Conservation (phyloP, 73 alveolate genomes). For the Paramecium biaurelia region DNA sequence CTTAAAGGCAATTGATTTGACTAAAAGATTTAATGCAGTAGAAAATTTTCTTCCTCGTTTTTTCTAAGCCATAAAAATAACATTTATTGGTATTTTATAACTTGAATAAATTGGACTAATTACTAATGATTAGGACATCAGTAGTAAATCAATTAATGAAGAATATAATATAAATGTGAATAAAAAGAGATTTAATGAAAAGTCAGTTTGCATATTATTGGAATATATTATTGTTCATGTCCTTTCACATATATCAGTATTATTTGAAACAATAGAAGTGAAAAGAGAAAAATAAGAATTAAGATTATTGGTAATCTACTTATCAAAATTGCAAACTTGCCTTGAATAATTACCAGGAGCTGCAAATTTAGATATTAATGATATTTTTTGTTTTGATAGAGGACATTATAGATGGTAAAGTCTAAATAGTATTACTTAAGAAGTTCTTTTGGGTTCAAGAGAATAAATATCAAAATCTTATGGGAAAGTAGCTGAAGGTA, state of each 20-base stretch:
- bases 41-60: background rate
- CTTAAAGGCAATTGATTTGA: background rate
- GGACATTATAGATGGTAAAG: background rate
- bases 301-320: background rate
- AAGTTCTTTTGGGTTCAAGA: background rate
- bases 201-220: background rate
- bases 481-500: conserved; percentile 45
- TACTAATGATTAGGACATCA: background rate
- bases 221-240: background rate
- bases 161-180: background rate
- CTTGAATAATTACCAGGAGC: conserved; percentile 9
- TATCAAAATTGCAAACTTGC: conserved; percentile 30
- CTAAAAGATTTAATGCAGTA: background rate
- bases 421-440: background rate
- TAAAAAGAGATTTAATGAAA: background rate
- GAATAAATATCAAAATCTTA: conserved; percentile 26
- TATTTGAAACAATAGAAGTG: background rate
- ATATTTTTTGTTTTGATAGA: conserved; percentile 1
- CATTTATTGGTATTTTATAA: background rate
- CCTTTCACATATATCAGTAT: background rate
- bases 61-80: background rate
- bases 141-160: background rate
- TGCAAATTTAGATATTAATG: conserved; percentile 30
- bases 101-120: background rate
- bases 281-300: background rate